phyloP scores from a whole-genome alignment of 208 protist genomes.

The Leishmania tarentolae region DNA sequence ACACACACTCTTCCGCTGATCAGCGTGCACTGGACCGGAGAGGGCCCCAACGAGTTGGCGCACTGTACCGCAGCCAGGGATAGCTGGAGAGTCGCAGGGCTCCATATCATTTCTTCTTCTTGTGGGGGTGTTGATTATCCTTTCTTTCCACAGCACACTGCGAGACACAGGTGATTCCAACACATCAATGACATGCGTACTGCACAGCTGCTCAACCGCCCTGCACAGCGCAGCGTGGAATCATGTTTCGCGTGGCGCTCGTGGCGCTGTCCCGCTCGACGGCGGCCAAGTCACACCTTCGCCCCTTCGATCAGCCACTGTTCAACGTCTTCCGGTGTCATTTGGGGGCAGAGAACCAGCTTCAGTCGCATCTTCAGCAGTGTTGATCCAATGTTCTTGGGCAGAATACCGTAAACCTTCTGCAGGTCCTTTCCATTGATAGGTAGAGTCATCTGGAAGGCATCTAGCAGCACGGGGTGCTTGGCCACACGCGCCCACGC shows the following conservation, averaged over 20 bases:
- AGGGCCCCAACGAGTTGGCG: too few species aligned
- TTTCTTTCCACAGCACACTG: background rate
- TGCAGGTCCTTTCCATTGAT: conserved; percentile 74
- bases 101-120: background rate
- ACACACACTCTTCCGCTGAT: too few species aligned
- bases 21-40: background rate
- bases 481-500: conserved; percentile 44
- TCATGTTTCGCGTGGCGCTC: background rate
- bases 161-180: background rate
- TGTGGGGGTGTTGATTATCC: background rate
- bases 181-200: background rate
- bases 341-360: conserved; percentile 53
- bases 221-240: background rate
- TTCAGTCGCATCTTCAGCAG: conserved; percentile 57
- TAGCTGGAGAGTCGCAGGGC: background rate
- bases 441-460: conserved; percentile 49
- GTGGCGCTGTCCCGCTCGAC: background rate
- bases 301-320: conserved; percentile 27
- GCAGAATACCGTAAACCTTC: conserved; percentile 39
- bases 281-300: background rate
- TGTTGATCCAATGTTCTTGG: conserved; percentile 51
- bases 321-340: conserved; percentile 19
- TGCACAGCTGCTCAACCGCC: background rate
- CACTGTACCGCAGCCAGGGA: background rate
- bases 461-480: conserved; percentile 47